Base-by-base conservation (phyloP, 768 basidiomycete species). In the Russula griseocarnosa region DNA sequence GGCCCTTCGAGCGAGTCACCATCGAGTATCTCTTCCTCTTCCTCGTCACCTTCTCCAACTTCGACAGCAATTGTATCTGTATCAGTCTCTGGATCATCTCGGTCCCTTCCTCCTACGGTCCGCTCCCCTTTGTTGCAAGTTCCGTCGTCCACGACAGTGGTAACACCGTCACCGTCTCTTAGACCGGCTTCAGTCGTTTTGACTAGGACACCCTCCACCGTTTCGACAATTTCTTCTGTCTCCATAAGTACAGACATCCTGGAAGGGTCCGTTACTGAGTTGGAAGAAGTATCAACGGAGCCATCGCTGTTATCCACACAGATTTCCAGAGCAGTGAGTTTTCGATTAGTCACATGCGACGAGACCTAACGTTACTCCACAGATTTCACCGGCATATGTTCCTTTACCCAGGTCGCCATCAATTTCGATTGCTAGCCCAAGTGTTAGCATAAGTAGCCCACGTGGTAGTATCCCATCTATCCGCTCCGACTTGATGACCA, bases 261-360 rank as follows among this genome's bases (percentile, higher is more conserved):
- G n/a, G 71, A 70, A 3, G 42, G 67, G 46, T 71, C 72, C n/a
- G 58, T 70, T 44, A 67, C 67, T 38, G 70, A 70, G 16, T 65
- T 70, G 65, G 65, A 70, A 51, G 77, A 79, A n/a, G 69, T 77
- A 20, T 79, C 83, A 6, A 86, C 86, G 3, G 79, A 79, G 66
- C 84, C 86, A 7, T 82, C 86, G 1, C 73, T 88, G 32, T 72
- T 88, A 22, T 79, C 83, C 13, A 82, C 81, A 1, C 66, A 52
- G 34, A 51, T 63, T 30, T 60, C 66, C 30, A 69, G 69, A 66
- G 67, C 73, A 50, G 76, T 76, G 69, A 40, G 74, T 71, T 53
- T 34, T 50, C n/a, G 30, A 20, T 4, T 11, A 5, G 34, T 16
- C 5, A 3, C 4, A 6, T 55, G 65, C 67, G 22, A 69, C 47